Conservation (phyloP, 495 filamentous ascomycete species). For the Peziza echinospora region DNA sequence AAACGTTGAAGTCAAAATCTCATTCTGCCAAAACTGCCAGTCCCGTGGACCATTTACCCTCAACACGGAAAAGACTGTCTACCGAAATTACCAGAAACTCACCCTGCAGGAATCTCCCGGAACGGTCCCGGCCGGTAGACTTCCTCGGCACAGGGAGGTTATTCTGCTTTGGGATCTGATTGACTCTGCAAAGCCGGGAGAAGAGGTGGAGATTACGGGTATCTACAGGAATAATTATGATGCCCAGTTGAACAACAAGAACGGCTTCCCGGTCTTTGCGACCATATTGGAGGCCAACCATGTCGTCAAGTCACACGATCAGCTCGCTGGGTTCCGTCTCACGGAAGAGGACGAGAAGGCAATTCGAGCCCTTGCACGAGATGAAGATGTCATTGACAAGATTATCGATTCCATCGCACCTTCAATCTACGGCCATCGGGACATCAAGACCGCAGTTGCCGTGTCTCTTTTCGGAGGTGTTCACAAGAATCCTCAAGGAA, state of each 20-base stretch:
- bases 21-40: slow-evolving; percentile 94
- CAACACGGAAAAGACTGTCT: slow-evolving; percentile 97
- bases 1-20: slow-evolving; percentile 84
- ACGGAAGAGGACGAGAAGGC: slow-evolving; percentile 88
- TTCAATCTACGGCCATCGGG: slow-evolving; percentile 88
- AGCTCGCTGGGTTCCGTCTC: slow-evolving; percentile 88
- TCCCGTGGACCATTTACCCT: slow-evolving; percentile 86
- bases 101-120: slow-evolving; percentile 95
- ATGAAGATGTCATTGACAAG: slow-evolving; percentile 86
- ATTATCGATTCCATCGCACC: slow-evolving; percentile 87
- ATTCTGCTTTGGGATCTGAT: slow-evolving; percentile 95
- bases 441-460: slow-evolving; percentile 94
- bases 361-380: slow-evolving; percentile 66
- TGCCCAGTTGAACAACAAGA: slow-evolving; percentile 92
- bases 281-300: slow-evolving; percentile 97
- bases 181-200: slow-evolving; percentile 87
- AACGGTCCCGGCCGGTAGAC: slow-evolving; percentile 86
- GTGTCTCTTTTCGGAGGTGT: slow-evolving; percentile 91
- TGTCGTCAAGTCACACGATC: slow-evolving; percentile 89
- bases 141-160: slow-evolving; percentile 86
- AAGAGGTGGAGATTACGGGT: slow-evolving; percentile 92
- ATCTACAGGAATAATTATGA: slow-evolving; percentile 98
- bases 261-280: slow-evolving; percentile 96
- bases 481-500: slow-evolving; percentile 68
- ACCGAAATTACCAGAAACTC: slow-evolving; percentile 95